phyloP scores from a whole-genome alignment of 768 basidiomycete species.

The Coprinopsis cinerea region DNA sequence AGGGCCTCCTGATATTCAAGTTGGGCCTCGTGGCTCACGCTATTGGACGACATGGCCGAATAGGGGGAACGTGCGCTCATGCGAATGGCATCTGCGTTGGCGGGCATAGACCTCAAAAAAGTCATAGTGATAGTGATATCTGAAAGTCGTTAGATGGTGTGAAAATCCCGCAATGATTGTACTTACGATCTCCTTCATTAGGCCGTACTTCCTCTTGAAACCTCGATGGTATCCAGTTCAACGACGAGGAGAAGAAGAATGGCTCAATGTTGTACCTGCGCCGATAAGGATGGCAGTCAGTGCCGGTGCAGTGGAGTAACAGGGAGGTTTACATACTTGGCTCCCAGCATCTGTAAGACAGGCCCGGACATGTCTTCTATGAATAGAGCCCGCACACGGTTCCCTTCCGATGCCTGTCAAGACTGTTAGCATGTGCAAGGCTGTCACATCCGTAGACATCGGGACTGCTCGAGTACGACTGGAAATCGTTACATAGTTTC shows the following conservation, averaged over 20 bases:
- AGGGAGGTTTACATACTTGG: slow-evolving; percentile 32
- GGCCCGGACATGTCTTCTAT: slow-evolving; percentile 47
- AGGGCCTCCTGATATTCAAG: background rate
- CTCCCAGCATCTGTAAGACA: slow-evolving; percentile 55
- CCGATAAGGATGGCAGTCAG: background rate
- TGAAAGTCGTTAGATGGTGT: slow-evolving; percentile 15
- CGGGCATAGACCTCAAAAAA: slow-evolving; percentile 40
- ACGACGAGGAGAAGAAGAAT: slow-evolving; percentile 60
- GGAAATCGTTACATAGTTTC: too few relatives aligned
- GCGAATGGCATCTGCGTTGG: slow-evolving; percentile 17
- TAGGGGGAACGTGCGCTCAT: slow-evolving; percentile 14
- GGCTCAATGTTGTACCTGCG: slow-evolving; percentile 54
- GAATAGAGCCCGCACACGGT: slow-evolving; percentile 44
- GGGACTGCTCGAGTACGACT: too few relatives aligned
- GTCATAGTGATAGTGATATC: slow-evolving; percentile 56
- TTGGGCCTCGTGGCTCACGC: slow-evolving; percentile 3
- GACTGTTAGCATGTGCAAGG: background rate
- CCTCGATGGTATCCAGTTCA: slow-evolving; percentile 65
- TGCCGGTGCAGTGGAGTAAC: slow-evolving; percentile 28
- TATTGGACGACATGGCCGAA: slow-evolving; percentile 12
- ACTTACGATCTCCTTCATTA: slow-evolving; percentile 47
- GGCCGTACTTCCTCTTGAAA: slow-evolving; percentile 44
- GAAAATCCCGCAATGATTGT: background rate
- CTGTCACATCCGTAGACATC: too few relatives aligned
- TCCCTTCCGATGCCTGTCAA: background rate